These are phyloP conservation scores for Euphorbia schlechtendalii DNA, from an alignment of 441 rosid species.

Conservation along the genomic window DNA sequence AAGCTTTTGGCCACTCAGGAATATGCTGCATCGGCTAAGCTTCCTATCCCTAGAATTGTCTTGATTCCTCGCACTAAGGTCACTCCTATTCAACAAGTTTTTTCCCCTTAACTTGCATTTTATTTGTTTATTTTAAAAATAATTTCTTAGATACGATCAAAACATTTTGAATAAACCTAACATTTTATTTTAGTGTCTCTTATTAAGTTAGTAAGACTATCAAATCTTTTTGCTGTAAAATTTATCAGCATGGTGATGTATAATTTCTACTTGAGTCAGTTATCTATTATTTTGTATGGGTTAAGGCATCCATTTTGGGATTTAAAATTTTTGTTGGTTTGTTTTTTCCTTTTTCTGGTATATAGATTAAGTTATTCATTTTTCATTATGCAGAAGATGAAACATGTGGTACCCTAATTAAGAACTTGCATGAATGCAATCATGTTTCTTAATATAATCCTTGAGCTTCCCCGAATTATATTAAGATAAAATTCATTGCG, in stretches of 20 bases:
- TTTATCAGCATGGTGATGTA: not conserved
- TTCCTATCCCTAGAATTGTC: conserved; percentile 67
- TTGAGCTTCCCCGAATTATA: too few species aligned
- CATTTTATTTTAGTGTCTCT: not conserved
- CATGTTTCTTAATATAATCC: too few species aligned
- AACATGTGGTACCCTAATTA: not conserved
- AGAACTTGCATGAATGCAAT: not conserved
- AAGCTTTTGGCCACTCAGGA: conserved; percentile 82
- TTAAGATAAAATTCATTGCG: too few species aligned
- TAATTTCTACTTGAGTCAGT: not conserved
- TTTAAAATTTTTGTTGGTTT: not conserved
- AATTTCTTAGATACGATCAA: not conserved
- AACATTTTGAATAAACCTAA: not conserved
- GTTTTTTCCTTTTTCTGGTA: too few species aligned
- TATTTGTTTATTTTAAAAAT: not conserved
- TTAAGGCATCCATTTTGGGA: not conserved
- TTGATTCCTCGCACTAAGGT: conserved; percentile 92
- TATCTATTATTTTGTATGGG: not conserved
- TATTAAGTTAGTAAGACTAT: not conserved
- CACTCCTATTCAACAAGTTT: conserved; percentile 11
- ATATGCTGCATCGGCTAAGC: conserved; percentile 55
- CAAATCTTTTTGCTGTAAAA: not conserved
- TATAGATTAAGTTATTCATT: too few species aligned
- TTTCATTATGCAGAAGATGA: not conserved
- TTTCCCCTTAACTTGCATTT: conserved; percentile 1